Base-by-base conservation (phyloP, 1,284 basidiomycete species). In the Heterobasidion annosum region DNA sequence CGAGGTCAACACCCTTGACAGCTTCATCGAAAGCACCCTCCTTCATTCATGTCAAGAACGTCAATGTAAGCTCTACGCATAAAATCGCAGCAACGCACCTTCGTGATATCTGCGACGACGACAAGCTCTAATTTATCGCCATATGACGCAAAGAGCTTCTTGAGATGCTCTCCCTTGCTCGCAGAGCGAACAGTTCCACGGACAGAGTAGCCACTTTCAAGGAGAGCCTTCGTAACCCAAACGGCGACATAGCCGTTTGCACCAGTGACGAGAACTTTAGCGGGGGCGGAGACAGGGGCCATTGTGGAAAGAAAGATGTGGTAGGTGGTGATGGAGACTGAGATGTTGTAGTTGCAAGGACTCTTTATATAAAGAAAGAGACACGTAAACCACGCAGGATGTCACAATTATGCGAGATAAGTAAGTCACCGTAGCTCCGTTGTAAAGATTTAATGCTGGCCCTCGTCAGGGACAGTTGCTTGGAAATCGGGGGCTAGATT, bases 1-100 rank as follows among this genome's bases (percentile, higher is more conserved):
- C 79, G 6, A 72, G 83, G 58, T 82, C 78, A 0, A 88, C 78
- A 1, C 73, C 83, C 63, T 81, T 80, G 40, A 88, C 82, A 1
- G 82, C 83, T 46, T 85, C 80, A 61, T 88, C 83, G 59, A 88
- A 88, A 2, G 80, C 82, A n/a, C 79, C 81, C 8, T 78, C 73
- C 79, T 81, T 56, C n/a, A 13, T 51, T 32, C 13, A 34, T 43
- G 12, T 13, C 10, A 19, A 15, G 4, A 42, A 8, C 16, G 12
- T 44, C 5, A 50, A 34, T 2, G n/a, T 8, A 43, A 13, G 7
- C 18, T 13, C 32, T 37, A 10, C 4, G 18, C 1, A 19, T 18
- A 33, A 25, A 18, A 19, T 40, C 2, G 10, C 13, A 37, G 3
- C 5, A 8, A 56, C 68, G 49, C 48, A 78, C 75, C 69, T 75